Base-by-base conservation (phyloP, 1,284 basidiomycete species). In the Thelephora terrestris region DNA sequence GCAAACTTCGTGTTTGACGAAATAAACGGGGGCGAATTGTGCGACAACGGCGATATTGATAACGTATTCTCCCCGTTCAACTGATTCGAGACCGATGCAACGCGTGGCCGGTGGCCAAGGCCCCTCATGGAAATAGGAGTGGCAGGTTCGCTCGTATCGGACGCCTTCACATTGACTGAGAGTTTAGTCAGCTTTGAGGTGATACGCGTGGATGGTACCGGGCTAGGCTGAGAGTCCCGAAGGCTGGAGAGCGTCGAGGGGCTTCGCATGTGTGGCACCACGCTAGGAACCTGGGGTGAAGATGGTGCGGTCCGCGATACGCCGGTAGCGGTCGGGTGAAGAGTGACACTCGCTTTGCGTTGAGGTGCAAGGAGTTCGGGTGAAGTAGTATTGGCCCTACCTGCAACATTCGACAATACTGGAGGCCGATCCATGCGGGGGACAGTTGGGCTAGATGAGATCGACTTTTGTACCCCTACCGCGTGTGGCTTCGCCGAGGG, bases 1-100 rank as follows among this genome's bases (percentile, higher is more conserved):
- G 29, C 29, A 32, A 32, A 10, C 29, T 32, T 32, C 21, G 39
- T 25, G 17, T 21, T 42, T 21, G 12, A n/a, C 25, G 17, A 42
- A 20, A 17, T 42, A 25, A 18, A 20, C 21, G 18, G 9, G 5
- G n/a, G 10, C 10, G 39, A 20, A 42, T 12, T 14, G 10, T 10
- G 20, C 20, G 39, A 42, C 21, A 18, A n/a, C n/a, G 37, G 37
- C 7, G 39, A 42, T 16, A 18, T 23, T 42, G 39, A 42, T 21
- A 37, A 37, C 20, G n/a, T 17, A 12, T 32, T 32, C 29, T 32
- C 29, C 29, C 7, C 9, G 29, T 32, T 32, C n/a, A 54, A 59
- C 32, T 61, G 54, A 48, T 53, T 57, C 7, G 60, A 58, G 14
- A 60, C 54, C 16, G 61, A 63, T 29, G 58, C 57, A 3, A 59